Evolutionary conservation across 2,329 filamentous ascomycete genomes (phyloP).

Genomic region (Sporothrix pseudoabietina): DNA sequence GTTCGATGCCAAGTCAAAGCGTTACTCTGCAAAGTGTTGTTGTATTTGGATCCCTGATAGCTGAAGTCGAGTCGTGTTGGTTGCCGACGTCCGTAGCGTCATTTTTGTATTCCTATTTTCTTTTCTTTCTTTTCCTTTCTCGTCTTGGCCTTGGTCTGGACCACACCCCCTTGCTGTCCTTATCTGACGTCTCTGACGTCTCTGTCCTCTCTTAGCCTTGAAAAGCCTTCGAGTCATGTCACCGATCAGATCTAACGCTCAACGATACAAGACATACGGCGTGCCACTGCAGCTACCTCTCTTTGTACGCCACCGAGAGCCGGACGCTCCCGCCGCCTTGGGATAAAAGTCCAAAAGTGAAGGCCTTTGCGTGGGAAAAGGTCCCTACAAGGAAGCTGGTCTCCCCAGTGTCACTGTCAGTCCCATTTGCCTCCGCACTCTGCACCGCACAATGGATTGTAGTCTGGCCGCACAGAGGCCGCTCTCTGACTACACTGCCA

Average conservation of each 20-base stretch:
- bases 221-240: slow-evolving; percentile 24
- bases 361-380: background rate
- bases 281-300: slow-evolving; percentile 2
- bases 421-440: background rate
- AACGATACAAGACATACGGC: background rate
- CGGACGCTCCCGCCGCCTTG: slow-evolving; percentile 16
- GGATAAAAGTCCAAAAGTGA: background rate
- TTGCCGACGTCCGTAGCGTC: slow-evolving; percentile 12
- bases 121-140: background rate
- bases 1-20: slow-evolving; percentile 4
- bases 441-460: background rate
- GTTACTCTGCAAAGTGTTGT: background rate
- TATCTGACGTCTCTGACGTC: background rate
- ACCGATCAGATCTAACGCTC: background rate
- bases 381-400: background rate
- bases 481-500: background rate
- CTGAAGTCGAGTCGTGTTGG: slow-evolving; percentile 4
- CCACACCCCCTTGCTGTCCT: background rate
- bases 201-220: background rate
- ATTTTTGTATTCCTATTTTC: background rate
- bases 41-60: background rate
- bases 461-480: background rate
- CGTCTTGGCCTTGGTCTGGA: background rate
- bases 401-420: background rate
- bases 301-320: slow-evolving; percentile 24